Evolutionary conservation across 768 basidiomycete genomes (phyloP).

Genomic region (Roridomyces roridus): DNA sequence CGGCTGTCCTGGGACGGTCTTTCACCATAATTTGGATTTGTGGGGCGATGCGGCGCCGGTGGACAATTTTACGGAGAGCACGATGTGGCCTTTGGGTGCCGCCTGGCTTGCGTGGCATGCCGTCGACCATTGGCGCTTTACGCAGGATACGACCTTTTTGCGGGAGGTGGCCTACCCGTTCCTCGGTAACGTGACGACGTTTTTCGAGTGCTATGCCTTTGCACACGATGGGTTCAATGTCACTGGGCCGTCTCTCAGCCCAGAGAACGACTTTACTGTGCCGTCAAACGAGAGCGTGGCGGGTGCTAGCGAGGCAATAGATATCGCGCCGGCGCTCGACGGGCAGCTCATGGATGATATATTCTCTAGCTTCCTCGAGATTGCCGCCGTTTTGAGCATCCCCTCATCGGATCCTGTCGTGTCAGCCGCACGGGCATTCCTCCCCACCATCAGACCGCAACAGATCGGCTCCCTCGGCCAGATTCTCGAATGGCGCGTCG

Average conservation of each 20-base stretch:
- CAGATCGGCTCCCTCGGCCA: conserved; percentile 8
- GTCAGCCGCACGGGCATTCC: conserved; percentile 1
- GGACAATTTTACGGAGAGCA: conserved; percentile 2
- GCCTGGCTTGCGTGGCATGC: conserved; percentile 9
- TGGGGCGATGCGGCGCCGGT: conserved; percentile 11
- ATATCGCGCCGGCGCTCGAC: conserved; percentile 5
- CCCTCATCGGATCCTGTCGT: conserved; percentile 2
- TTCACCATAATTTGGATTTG: conserved; percentile 6
- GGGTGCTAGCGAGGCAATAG: neutral
- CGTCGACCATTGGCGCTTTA: conserved; percentile 8
- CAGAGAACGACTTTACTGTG: neutral
- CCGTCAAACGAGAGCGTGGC: conserved; percentile 2
- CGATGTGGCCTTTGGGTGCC: conserved; percentile 7
- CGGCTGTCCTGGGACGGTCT: conserved; percentile 7
- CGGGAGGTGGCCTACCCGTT: conserved; percentile 3
- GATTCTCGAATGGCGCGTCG: conserved; percentile 9
- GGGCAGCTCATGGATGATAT: conserved; percentile 9
- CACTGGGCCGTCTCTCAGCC: conserved; percentile 10
- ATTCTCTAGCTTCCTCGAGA: neutral
- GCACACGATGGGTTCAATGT: conserved; percentile 1
- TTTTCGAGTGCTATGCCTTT: conserved; percentile 10
- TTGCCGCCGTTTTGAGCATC: conserved; percentile 3
- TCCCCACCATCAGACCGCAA: conserved; percentile 7
- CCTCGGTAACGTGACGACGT: conserved; percentile 4
- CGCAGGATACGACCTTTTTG: neutral